phyloP scores from a whole-genome alignment of 1,284 basidiomycete genomes.

The Sutorius eximius region DNA sequence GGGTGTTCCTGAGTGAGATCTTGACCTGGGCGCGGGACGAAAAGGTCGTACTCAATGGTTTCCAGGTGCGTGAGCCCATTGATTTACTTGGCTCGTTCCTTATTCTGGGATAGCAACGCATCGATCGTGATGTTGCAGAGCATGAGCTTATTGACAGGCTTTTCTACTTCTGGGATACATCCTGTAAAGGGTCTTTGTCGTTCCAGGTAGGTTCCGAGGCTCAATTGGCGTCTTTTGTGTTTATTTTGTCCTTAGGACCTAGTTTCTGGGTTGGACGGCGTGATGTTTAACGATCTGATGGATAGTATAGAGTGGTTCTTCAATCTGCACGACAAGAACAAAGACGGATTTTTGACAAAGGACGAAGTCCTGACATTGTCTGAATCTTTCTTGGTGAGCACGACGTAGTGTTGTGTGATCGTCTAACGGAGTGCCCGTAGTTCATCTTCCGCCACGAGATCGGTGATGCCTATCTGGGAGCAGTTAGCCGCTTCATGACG shows the following conservation, averaged over 20 bases:
- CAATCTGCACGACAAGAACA: conserved; percentile 93
- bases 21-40: conserved; percentile 97
- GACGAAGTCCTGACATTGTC: conserved; percentile 96
- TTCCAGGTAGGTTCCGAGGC: conserved; percentile 58
- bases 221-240: background rate
- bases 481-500: conserved; percentile 93
- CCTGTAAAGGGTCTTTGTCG: conserved; percentile 78
- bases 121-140: conserved; percentile 77
- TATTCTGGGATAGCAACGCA: conserved; percentile 57
- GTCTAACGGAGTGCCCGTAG: conserved; percentile 40
- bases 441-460: conserved; percentile 98
- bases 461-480: conserved; percentile 94
- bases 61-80: conserved; percentile 59
- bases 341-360: conserved; percentile 91
- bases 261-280: conserved; percentile 84
- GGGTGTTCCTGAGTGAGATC: conserved; percentile 87
- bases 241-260: conserved; percentile 64
- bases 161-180: conserved; percentile 90
- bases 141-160: conserved; percentile 82
- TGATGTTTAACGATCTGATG: conserved; percentile 97
- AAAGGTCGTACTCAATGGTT: conserved; percentile 88
- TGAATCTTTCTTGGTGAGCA: conserved; percentile 84
- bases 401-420: background rate
- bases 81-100: conserved; percentile 14
- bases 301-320: conserved; percentile 99